phyloP scores from a whole-genome alignment of 345 rosid species.

The Brassica incana region DNA sequence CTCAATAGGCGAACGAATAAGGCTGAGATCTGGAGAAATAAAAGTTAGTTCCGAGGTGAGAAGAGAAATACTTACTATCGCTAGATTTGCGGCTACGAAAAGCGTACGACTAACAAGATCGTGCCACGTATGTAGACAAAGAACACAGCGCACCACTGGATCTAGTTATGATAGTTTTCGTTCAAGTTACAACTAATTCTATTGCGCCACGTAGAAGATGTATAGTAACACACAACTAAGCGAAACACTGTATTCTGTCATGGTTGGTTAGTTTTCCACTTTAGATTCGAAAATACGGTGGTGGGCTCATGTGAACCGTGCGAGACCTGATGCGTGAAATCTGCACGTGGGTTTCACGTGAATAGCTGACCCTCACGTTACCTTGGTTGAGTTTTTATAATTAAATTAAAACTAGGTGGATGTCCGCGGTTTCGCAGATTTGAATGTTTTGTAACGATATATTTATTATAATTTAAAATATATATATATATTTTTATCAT shows the following conservation, averaged over 20 bases:
- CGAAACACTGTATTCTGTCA: not conserved
- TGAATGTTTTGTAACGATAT: too few relatives aligned
- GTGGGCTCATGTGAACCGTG: conserved; percentile 18
- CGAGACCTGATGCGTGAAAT: conserved; percentile 22
- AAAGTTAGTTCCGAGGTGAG: conserved; percentile 9
- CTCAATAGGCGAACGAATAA: conserved; percentile 3
- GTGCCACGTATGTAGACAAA: conserved; percentile 9
- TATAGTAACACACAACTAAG: not conserved
- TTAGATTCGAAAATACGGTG: not conserved
- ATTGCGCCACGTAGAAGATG: not conserved
- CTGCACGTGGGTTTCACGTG: conserved; percentile 37
- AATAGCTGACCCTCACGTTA: conserved; percentile 22
- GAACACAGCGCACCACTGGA: conserved; percentile 19
- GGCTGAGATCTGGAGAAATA: conserved; percentile 26
- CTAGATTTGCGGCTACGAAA: conserved; percentile 41
- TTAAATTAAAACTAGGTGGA: too few relatives aligned
- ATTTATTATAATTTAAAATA: too few relatives aligned
- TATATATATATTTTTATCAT: too few relatives aligned
- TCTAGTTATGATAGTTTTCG: not conserved
- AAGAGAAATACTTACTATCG: not conserved
- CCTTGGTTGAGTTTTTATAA: too few relatives aligned
- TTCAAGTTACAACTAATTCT: not conserved
- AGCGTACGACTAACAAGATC: conserved; percentile 16
- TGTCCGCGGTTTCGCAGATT: too few relatives aligned
- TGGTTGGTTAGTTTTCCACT: not conserved